These are phyloP conservation scores for Hypoxylon sp. DNA, from an alignment of 2,329 filamentous ascomycete genomes.

Conservation along the genomic window DNA sequence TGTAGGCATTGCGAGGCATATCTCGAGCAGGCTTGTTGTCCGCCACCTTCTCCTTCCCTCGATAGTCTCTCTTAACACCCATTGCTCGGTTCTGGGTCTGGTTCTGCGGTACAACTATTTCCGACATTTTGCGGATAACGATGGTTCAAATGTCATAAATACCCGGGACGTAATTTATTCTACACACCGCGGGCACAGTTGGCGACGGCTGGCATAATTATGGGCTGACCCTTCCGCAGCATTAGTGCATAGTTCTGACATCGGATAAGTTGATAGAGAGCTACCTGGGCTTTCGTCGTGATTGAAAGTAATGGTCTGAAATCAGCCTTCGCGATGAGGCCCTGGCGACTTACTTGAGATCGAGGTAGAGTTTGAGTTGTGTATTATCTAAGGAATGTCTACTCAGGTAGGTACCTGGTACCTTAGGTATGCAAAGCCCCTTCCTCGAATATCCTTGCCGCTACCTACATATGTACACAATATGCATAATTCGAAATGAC, in stretches of 20 bases:
- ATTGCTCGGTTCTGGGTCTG: slow-evolving; percentile 39
- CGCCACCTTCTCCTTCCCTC: slow-evolving; percentile 61
- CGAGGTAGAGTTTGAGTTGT: no score
- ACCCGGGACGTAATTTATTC: neutral
- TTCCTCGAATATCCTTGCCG: neutral
- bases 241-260: no score
- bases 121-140: slow-evolving; percentile 39
- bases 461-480: neutral
- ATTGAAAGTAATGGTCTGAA: no score
- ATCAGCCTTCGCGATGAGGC: no score
- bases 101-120: slow-evolving; percentile 44
- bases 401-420: no score
- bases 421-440: no score
- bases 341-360: no score
- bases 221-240: no score
- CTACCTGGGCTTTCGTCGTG: no score
- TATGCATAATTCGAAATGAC: neutral
- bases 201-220: neutral
- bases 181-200: neutral
- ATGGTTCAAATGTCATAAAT: slow-evolving; percentile 13
- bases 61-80: slow-evolving; percentile 65
- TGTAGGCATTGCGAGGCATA: slow-evolving; percentile 62
- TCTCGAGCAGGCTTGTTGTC: slow-evolving; percentile 46
- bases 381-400: no score
- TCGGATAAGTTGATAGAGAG: no score